Evolutionary conservation across 192 early-diverging fungal genomes (phyloP).

Genomic region (Chytriomyces sp.): DNA sequence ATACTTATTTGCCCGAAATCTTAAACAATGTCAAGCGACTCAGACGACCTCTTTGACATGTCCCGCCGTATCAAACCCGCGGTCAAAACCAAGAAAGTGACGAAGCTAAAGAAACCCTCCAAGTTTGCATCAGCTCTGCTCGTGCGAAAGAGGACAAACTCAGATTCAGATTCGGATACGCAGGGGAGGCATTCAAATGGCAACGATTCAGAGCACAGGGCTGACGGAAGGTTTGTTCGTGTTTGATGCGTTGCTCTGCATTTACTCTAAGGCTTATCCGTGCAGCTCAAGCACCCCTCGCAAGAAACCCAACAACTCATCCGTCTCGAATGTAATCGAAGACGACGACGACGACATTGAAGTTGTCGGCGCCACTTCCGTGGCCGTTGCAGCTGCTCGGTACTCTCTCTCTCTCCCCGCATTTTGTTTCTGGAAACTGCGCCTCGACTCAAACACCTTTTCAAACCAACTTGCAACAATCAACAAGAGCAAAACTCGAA

Average conservation of each 20-base stretch:
- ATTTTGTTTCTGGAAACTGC: neutral
- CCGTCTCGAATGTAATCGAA: neutral
- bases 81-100: neutral
- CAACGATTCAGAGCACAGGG: neutral
- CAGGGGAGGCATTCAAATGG: neutral
- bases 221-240: neutral
- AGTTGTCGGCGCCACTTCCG: neutral
- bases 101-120: neutral
- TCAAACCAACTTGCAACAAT: neutral
- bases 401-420: neutral
- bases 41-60: conserved; percentile 6
- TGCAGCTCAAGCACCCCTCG: neutral
- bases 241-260: too few species aligned
- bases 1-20: neutral
- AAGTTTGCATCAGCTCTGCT: neutral
- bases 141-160: neutral
- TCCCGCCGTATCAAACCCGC: neutral
- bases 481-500: neutral
- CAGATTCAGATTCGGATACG: neutral
- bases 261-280: too few species aligned
- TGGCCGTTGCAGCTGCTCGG: neutral
- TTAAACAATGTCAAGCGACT: neutral
- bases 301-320: neutral
- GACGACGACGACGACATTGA: neutral
- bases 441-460: neutral